A percentile compares a stretch with the other conserved stretches of the same genome.
phyloP scores from a whole-genome alignment of 441 rosid genomes.

The Pelargonium fulgidum region DNA sequence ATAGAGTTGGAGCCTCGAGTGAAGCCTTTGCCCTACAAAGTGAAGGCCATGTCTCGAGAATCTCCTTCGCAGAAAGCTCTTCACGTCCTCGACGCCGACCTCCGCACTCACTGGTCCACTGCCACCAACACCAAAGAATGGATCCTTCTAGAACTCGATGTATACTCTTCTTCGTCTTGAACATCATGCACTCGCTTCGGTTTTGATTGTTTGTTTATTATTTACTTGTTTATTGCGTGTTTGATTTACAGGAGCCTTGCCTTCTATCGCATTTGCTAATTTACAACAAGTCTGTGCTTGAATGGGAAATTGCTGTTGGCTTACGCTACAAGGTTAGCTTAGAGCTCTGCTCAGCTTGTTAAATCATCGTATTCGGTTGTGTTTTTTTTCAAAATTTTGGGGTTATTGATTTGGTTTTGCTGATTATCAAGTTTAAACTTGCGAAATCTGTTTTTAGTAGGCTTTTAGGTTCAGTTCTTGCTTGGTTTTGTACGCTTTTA shows the following conservation, averaged over 20 bases:
- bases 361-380: background rate
- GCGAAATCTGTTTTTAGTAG: background rate
- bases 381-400: background rate
- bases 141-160: conserved; percentile 81
- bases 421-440: too few species aligned
- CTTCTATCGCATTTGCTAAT: conserved; percentile 65
- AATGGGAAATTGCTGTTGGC: conserved; percentile 88
- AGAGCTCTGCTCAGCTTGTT: background rate
- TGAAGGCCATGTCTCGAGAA: conserved; percentile 69
- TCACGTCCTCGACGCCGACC: conserved; percentile 72
- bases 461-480: background rate
- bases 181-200: too few species aligned
- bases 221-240: conserved; percentile 8
- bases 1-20: conserved; percentile 68
- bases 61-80: conserved; percentile 70
- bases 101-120: conserved; percentile 83
- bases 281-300: conserved; percentile 81
- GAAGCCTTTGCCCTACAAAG: conserved; percentile 62
- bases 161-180: conserved; percentile 19
- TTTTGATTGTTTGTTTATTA: background rate
- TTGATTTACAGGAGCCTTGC: conserved; percentile 64
- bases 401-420: background rate
- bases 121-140: conserved; percentile 83
- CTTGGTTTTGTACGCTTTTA: background rate
- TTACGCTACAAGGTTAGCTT: conserved; percentile 62